Percentiles rank a stretch among this genome's conserved stretches.
These are phyloP conservation scores for Neurospora sp. DNA, from an alignment of 495 filamentous ascomycete species.

Conservation along the genomic window DNA sequence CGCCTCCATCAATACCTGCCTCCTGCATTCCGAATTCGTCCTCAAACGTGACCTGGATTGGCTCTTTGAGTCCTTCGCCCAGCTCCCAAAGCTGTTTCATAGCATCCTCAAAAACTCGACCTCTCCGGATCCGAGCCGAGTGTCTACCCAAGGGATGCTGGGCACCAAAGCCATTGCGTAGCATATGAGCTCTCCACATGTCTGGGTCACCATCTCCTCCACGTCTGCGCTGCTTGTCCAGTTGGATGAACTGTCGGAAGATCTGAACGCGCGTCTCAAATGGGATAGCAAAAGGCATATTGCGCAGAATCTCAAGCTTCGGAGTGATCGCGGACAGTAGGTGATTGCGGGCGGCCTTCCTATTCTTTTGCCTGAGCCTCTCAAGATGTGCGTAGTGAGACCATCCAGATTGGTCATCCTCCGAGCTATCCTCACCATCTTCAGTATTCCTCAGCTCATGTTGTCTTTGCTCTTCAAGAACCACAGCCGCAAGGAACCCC, in stretches of 20 bases:
- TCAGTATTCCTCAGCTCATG: slow-evolving; percentile 42
- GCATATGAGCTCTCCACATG: slow-evolving; percentile 47
- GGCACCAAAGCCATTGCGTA: slow-evolving; percentile 25
- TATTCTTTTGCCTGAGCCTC: slow-evolving; percentile 47
- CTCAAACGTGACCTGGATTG: slow-evolving; percentile 94
- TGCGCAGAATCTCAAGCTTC: slow-evolving; percentile 78
- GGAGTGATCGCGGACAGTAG: slow-evolving; percentile 69
- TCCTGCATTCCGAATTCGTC: slow-evolving; percentile 81
- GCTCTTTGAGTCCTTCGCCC: slow-evolving; percentile 80
- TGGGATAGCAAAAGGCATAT: slow-evolving; percentile 96
- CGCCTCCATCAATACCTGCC: slow-evolving; percentile 93
- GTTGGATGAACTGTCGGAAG: slow-evolving; percentile 79
- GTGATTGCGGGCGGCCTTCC: slow-evolving; percentile 53
- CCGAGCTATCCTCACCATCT: slow-evolving; percentile 42
- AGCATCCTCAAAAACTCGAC: slow-evolving; percentile 78
- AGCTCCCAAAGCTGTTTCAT: slow-evolving; percentile 75
- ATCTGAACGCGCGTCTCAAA: slow-evolving; percentile 88
- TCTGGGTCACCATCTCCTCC: slow-evolving; percentile 71
- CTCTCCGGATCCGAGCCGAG: slow-evolving; percentile 70
- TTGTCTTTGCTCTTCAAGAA: slow-evolving; percentile 76
- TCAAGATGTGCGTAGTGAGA: slow-evolving; percentile 31
- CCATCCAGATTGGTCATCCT: slow-evolving; percentile 26
- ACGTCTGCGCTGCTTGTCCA: slow-evolving; percentile 71
- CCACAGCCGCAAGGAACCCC: slow-evolving; percentile 76
- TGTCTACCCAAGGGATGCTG: slow-evolving; percentile 49